A percentile compares a stretch with the other conserved stretches of the same genome.
phyloP scores from a whole-genome alignment of 495 filamentous ascomycete species.

The Penicillium atrosanguineum region DNA sequence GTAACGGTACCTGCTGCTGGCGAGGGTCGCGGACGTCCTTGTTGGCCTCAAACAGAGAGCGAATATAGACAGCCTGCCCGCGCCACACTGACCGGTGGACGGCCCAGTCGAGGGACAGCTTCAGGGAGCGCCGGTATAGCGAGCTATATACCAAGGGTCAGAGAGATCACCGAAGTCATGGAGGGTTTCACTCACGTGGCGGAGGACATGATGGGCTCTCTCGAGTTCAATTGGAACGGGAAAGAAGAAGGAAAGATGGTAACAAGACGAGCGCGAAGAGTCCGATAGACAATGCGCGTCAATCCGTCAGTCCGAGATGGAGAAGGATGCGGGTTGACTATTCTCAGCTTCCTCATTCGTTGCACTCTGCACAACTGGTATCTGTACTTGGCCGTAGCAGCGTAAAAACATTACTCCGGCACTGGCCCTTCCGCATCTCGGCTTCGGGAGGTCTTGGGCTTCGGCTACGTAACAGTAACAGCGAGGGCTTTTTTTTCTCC shows the following conservation, averaged over 20 bases:
- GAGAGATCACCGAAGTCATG: neutral
- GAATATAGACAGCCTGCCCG: conserved; percentile 92
- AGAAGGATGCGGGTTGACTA: conserved; percentile 22
- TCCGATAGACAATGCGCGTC: conserved; percentile 10
- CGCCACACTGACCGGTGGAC: conserved; percentile 90
- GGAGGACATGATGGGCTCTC: conserved; percentile 34
- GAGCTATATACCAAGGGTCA: conserved; percentile 54
- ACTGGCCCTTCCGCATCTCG: conserved; percentile 22
- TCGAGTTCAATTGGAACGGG: conserved; percentile 7
- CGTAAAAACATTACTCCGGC: conserved; percentile 44
- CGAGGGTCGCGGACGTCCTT: conserved; percentile 80
- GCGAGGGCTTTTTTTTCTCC: conserved; percentile 4
- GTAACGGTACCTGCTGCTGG: conserved; percentile 68
- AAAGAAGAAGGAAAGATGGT: neutral
- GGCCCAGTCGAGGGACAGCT: conserved; percentile 91
- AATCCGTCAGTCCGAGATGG: conserved; percentile 8
- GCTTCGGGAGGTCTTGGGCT: conserved; percentile 21
- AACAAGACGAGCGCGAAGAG: neutral
- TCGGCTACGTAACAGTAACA: conserved; percentile 29
- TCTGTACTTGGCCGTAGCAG: conserved; percentile 16
- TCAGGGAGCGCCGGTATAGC: conserved; percentile 89
- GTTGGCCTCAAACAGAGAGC: conserved; percentile 93
- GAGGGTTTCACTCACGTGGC: conserved; percentile 31
- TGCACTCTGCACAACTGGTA: conserved; percentile 26
- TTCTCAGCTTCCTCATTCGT: conserved; percentile 28